Evolutionary conservation across 768 basidiomycete species (phyloP).

Genomic region (Termitomyces sp.): DNA sequence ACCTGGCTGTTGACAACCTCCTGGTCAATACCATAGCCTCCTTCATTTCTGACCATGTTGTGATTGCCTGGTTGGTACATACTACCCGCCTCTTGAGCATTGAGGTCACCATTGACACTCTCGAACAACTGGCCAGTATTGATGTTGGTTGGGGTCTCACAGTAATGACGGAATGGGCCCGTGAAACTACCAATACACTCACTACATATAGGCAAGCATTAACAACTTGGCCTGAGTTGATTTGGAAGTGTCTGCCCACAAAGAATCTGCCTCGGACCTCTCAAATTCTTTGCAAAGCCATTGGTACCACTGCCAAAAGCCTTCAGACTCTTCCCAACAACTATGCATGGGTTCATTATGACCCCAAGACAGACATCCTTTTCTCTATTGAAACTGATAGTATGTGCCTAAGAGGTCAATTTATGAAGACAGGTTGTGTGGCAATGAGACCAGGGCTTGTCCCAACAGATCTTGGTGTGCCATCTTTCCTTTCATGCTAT

Average conservation of each 20-base stretch:
- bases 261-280: background rate
- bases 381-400: background rate
- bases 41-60: background rate
- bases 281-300: background rate
- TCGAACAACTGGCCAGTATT: background rate
- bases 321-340: background rate
- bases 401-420: background rate
- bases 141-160: background rate
- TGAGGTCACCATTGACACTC: background rate
- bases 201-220: background rate
- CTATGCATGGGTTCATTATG: slow-evolving; percentile 8
- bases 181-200: background rate
- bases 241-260: background rate
- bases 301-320: background rate
- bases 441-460: background rate
- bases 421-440: slow-evolving; percentile 7
- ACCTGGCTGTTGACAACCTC: background rate
- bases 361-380: slow-evolving; percentile 1
- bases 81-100: background rate
- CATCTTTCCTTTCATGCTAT: background rate
- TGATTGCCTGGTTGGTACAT: slow-evolving; percentile 3
- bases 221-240: background rate
- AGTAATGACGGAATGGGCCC: background rate
- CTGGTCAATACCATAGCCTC: background rate
- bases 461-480: background rate